Percentiles rank a stretch among this genome's conserved stretches.
phyloP scores from a whole-genome alignment of 2,329 filamentous ascomycete genomes.

The Aureobasidium mangrovei region DNA sequence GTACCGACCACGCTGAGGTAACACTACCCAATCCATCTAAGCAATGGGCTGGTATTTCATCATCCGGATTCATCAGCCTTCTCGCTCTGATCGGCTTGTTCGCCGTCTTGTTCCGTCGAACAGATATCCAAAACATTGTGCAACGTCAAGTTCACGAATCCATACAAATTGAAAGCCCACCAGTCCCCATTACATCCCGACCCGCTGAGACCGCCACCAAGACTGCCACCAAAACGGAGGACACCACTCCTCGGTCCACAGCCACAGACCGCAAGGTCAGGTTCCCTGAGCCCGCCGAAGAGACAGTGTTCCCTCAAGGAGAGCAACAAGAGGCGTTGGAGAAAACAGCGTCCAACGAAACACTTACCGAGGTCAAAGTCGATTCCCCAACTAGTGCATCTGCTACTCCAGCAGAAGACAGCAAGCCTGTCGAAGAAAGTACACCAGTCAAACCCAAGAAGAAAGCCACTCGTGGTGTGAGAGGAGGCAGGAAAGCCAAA shows the following conservation, averaged over 20 bases:
- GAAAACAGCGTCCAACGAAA: conserved; percentile 8
- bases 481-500: conserved; percentile 25
- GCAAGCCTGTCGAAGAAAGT: conserved; percentile 12
- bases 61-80: neutral
- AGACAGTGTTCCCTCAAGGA: conserved; percentile 27
- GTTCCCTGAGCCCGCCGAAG: conserved; percentile 26
- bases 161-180: neutral
- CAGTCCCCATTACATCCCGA: neutral
- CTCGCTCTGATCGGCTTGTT: conserved; percentile 6
- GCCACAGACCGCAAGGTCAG: conserved; percentile 12
- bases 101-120: neutral
- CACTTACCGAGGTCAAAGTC: neutral
- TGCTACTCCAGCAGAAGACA: neutral
- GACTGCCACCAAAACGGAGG: neutral
- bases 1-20: neutral
- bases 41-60: neutral
- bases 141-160: neutral
- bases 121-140: neutral
- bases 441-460: conserved; percentile 30
- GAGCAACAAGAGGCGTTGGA: conserved; percentile 16
- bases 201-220: neutral
- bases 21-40: neutral
- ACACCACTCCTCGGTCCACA: neutral
- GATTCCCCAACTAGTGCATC: conserved; percentile 13
- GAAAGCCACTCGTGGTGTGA: conserved; percentile 42